A percentile compares a stretch with the other conserved stretches of the same genome.
Evolutionary conservation across 805 yeast genomes (phyloP).

Genomic region (Candida chauliodis): DNA sequence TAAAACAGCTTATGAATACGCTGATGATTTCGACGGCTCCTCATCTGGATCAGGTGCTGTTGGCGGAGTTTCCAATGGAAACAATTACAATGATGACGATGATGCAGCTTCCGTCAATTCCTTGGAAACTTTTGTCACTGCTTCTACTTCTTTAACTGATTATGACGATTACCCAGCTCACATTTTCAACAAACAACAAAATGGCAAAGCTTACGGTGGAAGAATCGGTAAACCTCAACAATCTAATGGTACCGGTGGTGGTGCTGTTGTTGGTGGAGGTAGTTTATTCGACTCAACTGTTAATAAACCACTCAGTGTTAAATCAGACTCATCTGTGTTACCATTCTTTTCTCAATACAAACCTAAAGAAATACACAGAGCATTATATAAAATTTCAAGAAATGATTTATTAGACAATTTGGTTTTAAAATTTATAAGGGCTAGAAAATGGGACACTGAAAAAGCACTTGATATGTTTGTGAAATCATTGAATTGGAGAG

Average conservation of each 20-base stretch:
- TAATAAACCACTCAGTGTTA: constrained; percentile 12
- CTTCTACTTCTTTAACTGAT: constrained; percentile 23
- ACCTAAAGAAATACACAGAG: constrained; percentile 45
- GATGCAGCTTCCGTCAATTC: constrained; percentile 20
- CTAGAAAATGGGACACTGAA: constrained; percentile 80
- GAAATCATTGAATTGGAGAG: constrained; percentile 75
- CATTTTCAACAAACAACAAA: constrained; percentile 6
- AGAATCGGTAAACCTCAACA: constrained; percentile 9
- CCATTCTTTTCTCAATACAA: constrained; percentile 49
- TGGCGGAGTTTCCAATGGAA: constrained; percentile 8
- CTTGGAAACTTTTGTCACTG: constrained; percentile 32
- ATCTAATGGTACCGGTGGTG: neutral
- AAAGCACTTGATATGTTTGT: constrained; percentile 68
- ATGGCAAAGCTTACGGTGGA: constrained; percentile 7
- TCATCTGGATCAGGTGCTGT: constrained; percentile 1
- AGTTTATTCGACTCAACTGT: constrained; percentile 4
- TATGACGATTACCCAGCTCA: constrained; percentile 14
- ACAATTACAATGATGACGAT: too few species aligned
- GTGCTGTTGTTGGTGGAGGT: neutral
- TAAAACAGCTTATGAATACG: constrained; percentile 13
- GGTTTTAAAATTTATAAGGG: constrained; percentile 72
- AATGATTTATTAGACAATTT: constrained; percentile 80
- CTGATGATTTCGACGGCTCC: constrained; percentile 19
- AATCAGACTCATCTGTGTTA: constrained; percentile 37
- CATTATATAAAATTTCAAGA: constrained; percentile 45